Base-by-base conservation (phyloP, 1,139 yeast species). In the Kurtzmaniella quercitrusa region DNA sequence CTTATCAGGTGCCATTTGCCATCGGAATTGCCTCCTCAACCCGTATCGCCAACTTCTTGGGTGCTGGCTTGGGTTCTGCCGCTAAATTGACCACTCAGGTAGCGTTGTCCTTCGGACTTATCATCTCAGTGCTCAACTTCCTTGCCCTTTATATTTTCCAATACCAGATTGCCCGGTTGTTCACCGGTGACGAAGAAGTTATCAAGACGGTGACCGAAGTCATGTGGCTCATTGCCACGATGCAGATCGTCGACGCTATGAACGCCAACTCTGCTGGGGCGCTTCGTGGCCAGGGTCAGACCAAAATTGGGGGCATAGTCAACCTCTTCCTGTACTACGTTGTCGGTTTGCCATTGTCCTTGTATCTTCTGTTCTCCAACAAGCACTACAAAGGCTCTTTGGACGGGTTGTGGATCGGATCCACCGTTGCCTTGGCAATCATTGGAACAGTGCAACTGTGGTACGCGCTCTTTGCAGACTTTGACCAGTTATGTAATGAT, bases 231-330 rank as follows among this genome's bases (percentile, higher is more conserved):
- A 68, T 79, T 46, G 81, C 83, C 1, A 54, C 73, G 25, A 76
- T 77, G 74, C 83, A 78, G 58, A 62, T 78, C 15, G 74, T 77
- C 31, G 84, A 79, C 58, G 78, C 81, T 1, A 62, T 76, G 64
- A 79, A 78, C 57, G 80, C 82, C 8, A 77, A 76, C 43, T 73
- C 80, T 4, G 83, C 83, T 2, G 84, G 84, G 3, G 76, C 82
- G 49, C 65, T 79, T 39, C 63, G 83, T 48, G 84, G 84, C 12
- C 82, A 79, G 55, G 83, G 83, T 15, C 73, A 75, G 53, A 79
- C 81, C 17, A 75, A 71, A 51, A 77, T 79, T 41, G 83, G 83
- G 2, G 83, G 83, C 8, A 72, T 75, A 39, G 77, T 77, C 33
- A 79, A 79, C 50, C 60, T 79, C 46, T 50, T 77, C 21, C 68